These are phyloP conservation scores for Aspergillus asperescens DNA, from an alignment of 495 filamentous ascomycete species.

Conservation along the genomic window DNA sequence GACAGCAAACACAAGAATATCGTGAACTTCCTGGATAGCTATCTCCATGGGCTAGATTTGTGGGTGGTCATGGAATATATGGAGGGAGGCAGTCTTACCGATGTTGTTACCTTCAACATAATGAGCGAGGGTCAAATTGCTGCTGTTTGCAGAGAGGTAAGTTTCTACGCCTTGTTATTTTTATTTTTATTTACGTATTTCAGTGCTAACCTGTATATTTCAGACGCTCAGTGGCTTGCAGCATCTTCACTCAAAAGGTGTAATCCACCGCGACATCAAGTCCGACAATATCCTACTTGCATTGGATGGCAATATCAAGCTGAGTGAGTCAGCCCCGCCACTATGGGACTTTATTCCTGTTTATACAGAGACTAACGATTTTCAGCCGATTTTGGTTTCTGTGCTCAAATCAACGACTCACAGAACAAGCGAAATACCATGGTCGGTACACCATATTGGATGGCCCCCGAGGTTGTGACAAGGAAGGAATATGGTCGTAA, in stretches of 20 bases:
- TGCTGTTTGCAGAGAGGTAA: conserved; percentile 83
- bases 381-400: conserved; percentile 95
- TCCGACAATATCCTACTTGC: conserved; percentile 95
- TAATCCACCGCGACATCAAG: conserved; percentile 98
- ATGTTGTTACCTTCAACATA: conserved; percentile 98
- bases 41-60: conserved; percentile 77
- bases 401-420: conserved; percentile 95
- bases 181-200: neutral
- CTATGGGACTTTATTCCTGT: neutral
- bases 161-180: no score
- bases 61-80: conserved; percentile 99
- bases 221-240: conserved; percentile 85
- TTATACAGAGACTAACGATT: conserved; percentile 27
- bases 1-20: conserved; percentile 98
- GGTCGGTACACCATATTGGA: conserved; percentile 99
- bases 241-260: conserved; percentile 93
- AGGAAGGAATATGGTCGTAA: conserved; percentile 97
- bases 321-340: conserved; percentile 60
- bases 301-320: conserved; percentile 94
- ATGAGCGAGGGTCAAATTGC: conserved; percentile 98
- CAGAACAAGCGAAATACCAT: conserved; percentile 98
- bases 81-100: conserved; percentile 95
- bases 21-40: conserved; percentile 98
- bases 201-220: neutral
- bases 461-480: conserved; percentile 97